Conservation (phyloP, 176 grass and related monocot genomes). For the Aegilops sharonensis region DNA sequence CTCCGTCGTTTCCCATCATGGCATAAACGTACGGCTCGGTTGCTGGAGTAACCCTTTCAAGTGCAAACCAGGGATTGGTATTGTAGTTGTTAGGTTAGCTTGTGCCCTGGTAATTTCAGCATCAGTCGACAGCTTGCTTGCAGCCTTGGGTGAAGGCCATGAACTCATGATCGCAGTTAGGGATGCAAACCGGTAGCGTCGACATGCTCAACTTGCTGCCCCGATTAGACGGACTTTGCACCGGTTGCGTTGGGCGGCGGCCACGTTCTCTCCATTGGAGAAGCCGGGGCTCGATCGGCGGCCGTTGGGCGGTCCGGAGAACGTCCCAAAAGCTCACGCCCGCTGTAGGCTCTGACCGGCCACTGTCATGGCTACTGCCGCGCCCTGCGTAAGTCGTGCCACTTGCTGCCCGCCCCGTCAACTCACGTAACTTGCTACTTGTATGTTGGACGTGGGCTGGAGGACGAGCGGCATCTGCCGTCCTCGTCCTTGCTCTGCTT, state of each 20-base stretch:
- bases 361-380: neutral
- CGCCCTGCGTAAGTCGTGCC: neutral
- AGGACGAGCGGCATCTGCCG: neutral
- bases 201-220: neutral
- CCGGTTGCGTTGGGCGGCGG: neutral
- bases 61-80: neutral
- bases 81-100: neutral
- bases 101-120: neutral
- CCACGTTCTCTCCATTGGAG: too few relatives aligned
- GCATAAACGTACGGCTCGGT: neutral
- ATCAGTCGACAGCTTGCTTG: neutral
- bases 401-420: neutral
- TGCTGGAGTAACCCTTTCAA: neutral
- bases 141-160: neutral
- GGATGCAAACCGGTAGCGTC: too few relatives aligned
- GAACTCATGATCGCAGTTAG: neutral
- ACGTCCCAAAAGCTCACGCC: neutral
- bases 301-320: neutral
- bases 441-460: neutral
- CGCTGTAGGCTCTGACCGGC: neutral
- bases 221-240: neutral
- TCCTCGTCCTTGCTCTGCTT: neutral
- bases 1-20: neutral
- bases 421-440: constrained; percentile 1
- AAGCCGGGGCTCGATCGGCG: neutral